Evolutionary conservation across 306 rosid genomes (phyloP).

Genomic region (Quercus berberidifolia): DNA sequence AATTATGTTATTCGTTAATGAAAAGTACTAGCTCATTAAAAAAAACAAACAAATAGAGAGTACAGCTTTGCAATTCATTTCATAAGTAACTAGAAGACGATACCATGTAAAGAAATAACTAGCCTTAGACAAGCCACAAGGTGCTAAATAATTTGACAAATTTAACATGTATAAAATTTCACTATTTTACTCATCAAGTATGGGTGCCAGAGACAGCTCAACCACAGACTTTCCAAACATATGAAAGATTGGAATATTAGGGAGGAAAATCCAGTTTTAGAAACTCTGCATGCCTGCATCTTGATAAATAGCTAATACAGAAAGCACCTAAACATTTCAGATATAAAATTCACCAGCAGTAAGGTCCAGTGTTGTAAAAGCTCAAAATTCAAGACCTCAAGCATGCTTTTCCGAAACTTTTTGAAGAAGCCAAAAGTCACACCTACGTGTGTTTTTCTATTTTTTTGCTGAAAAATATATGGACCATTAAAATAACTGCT

Average conservation of each 20-base stretch:
- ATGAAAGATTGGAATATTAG: not conserved
- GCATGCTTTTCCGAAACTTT: too few relatives aligned
- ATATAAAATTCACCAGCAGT: not conserved
- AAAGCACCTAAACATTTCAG: not conserved
- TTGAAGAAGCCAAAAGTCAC: too few relatives aligned
- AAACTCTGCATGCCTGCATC: not conserved
- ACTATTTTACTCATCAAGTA: not conserved
- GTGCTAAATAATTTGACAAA: not conserved
- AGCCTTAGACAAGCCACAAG: not conserved
- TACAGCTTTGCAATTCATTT: not conserved
- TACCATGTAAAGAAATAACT: not conserved
- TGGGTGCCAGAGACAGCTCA: not conserved
- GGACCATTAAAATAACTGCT: too few relatives aligned
- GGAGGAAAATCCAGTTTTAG: not conserved
- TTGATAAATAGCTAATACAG: not conserved
- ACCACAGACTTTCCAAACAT: not conserved
- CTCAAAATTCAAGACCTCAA: too few relatives aligned
- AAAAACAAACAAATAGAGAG: not conserved
- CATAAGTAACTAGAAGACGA: not conserved
- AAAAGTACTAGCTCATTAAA: too few relatives aligned
- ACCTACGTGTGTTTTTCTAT: too few relatives aligned
- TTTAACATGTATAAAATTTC: not conserved
- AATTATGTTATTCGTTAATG: too few relatives aligned
- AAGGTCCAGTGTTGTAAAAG: too few relatives aligned
- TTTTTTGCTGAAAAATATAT: too few relatives aligned